These are phyloP conservation scores for Cutaneotrichosporon mucoides DNA, from an alignment of 1,284 basidiomycete genomes.

Conservation along the genomic window DNA sequence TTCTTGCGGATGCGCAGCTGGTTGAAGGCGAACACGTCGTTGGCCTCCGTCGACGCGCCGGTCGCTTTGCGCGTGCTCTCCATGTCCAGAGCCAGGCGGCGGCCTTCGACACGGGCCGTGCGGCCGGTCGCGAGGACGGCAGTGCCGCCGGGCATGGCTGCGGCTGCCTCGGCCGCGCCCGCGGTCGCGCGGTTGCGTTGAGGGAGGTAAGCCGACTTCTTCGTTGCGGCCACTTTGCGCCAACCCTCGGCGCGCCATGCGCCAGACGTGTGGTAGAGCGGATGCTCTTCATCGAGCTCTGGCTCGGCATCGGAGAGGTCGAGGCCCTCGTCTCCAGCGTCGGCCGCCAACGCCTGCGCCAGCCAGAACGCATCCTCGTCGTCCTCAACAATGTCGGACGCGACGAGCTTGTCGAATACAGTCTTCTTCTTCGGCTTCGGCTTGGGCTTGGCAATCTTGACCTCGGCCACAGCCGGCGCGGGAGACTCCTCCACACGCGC, in stretches of 20 bases:
- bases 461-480: slow-evolving; percentile 28
- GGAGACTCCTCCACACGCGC: slow-evolving; percentile 13
- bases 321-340: slow-evolving; percentile 41
- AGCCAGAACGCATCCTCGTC: slow-evolving; percentile 90
- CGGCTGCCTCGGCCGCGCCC: slow-evolving; percentile 34
- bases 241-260: slow-evolving; percentile 77
- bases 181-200: slow-evolving; percentile 57
- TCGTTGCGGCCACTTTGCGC: slow-evolving; percentile 86
- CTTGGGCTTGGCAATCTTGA: slow-evolving; percentile 23
- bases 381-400: slow-evolving; percentile 63
- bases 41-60: slow-evolving; percentile 41
- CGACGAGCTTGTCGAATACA: slow-evolving; percentile 36
- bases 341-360: slow-evolving; percentile 57
- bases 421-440: slow-evolving; percentile 23
- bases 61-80: slow-evolving; percentile 75
- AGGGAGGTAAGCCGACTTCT: slow-evolving; percentile 79
- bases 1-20: slow-evolving; percentile 98
- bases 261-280: slow-evolving; percentile 33
- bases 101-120: slow-evolving; percentile 89
- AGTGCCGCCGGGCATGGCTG: slow-evolving; percentile 16
- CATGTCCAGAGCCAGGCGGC: slow-evolving; percentile 85
- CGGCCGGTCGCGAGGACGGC: slow-evolving; percentile 63
- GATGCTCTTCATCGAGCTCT: slow-evolving; percentile 28
- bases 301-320: slow-evolving; percentile 28
- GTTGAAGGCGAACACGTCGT: slow-evolving; percentile 84